These are phyloP conservation scores for Alternaria hordeiaustralica DNA, from an alignment of 2,329 filamentous ascomycete species.

Conservation along the genomic window DNA sequence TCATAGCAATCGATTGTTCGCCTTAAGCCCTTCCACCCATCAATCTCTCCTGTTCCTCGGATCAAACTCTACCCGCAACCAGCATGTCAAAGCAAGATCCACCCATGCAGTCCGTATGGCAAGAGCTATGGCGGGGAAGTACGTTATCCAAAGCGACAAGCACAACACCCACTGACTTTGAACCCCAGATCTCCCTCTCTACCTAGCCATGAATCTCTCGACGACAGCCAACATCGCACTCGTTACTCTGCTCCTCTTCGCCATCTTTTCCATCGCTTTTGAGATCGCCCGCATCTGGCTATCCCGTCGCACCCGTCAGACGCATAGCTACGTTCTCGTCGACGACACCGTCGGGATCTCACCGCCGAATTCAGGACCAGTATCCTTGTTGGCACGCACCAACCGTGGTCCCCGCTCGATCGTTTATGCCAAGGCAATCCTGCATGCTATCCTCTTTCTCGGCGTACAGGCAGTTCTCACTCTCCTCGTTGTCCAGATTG, in stretches of 20 bases:
- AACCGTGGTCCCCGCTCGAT: background rate
- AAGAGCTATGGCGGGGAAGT: constrained; percentile 6
- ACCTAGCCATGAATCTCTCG: background rate
- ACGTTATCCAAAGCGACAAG: background rate
- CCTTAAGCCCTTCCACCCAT: background rate
- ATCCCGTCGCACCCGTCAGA: background rate
- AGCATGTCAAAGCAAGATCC: background rate
- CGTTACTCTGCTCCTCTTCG: background rate
- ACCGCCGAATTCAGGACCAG: background rate
- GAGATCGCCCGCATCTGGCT: background rate
- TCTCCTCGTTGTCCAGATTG: background rate
- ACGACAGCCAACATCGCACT: constrained; percentile 2
- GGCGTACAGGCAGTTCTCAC: background rate
- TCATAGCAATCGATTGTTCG: background rate
- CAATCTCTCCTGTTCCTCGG: background rate
- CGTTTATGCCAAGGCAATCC: background rate
- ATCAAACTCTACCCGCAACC: background rate
- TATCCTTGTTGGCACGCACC: background rate
- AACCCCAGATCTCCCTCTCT: constrained; percentile 1
- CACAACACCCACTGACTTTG: background rate
- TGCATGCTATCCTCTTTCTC: background rate
- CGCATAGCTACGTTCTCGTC: background rate
- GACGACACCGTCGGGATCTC: background rate
- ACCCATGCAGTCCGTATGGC: constrained; percentile 2
- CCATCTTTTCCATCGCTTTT: background rate